Evolutionary conservation across 139 green algal genomes (phyloP), one percentile per base, ranked within the genome.

Genomic region (Micractinium conductrix): DNA sequence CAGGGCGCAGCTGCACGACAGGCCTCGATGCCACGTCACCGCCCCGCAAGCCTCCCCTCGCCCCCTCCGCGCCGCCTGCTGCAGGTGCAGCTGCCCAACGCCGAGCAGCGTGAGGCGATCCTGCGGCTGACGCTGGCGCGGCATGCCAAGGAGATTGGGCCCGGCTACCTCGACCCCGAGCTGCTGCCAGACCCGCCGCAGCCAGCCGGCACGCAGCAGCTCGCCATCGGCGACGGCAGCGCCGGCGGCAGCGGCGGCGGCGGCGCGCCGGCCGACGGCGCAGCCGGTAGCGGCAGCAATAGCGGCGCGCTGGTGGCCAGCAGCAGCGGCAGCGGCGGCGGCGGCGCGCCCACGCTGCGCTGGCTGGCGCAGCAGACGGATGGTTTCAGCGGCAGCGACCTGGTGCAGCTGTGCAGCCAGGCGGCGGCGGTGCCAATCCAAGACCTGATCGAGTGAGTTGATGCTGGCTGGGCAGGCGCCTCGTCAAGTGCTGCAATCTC

Each of bases 331-430:
- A 43, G 74, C 58, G 62, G 62, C 26, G 35, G 62, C 62, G 24
- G 10, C 58, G 37, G 40, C 33, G 45, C 62, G 22, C 67, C 26
- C 42, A 58, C 67, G 72, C 50, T 95, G 74, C 60, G 82, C 14
- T 68, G 72, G 43, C 85, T 98, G 22, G 93, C 89, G 9, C 78
- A 67, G 17, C 70, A 74, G 37, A 97, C 95, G 0, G 88, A 93
- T 16, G 90, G 92, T 44, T 98, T 93, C 88, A 94, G 86, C 75
- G 95, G 95, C 53, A 94, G 86, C 48, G 94, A 98, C 86, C 88
- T 98, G 35, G 89, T 91, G 63, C 93, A 97, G 83, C 86, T 97
- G 74, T 96, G 93, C 83, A 88, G 87, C 55, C 87, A 93, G 87
- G 93, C 92, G 26, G 92, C 92, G 2, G 87, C 80, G 42, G 80